Base-by-base conservation (phyloP, 2,329 filamentous ascomycete genomes). In the Alternaria solani region DNA sequence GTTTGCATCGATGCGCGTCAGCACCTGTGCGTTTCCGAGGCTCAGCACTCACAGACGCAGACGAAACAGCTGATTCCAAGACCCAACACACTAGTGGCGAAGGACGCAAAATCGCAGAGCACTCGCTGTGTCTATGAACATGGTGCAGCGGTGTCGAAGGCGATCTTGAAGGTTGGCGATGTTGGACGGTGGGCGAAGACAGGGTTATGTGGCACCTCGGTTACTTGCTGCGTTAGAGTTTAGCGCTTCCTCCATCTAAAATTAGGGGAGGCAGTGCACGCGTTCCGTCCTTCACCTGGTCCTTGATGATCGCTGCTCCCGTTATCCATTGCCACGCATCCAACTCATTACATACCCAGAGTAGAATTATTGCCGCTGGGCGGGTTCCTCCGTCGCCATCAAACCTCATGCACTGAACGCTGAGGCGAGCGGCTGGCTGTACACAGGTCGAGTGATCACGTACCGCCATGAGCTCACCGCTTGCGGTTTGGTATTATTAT, bases 251-350 rank as follows among this genome's bases (percentile, higher is more conserved):
- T 52, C 23, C 18, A 43, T 57, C 70, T 70, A 74, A 69, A 72
- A 66, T 68, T 75, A 75, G 71, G 61, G 32, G 68, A 66, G 70
- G 71, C 71, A 68, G 70, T 75, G 69, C 69, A 66, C 58, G 54
- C 55, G 54, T 47, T 44, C 43, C 55, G 34, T 61, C 64, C 58
- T 66, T 55, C 59, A 67, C 60, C 57, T 59, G 56, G 36, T 56
- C 60, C 57, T 65, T 59, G 63, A 59, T 51, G 63, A 65, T 68
- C 57, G 58, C 57, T 54, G 62, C 55, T 63, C 46, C 58, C 57
- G 61, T 57, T 62, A 53, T 62, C 12, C 65, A 68, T 62, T 63
- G 64, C 66, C 68, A 67, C 66, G 42, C 57, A 49, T 59, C 59
- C 55, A 26, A 61, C 49, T 51, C 38, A 53, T 54, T 51, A 28